Percentiles rank a stretch among this genome's conserved stretches.
Conservation (phyloP, 176 grass and related monocot species). For the Oropetium thomaeum region DNA sequence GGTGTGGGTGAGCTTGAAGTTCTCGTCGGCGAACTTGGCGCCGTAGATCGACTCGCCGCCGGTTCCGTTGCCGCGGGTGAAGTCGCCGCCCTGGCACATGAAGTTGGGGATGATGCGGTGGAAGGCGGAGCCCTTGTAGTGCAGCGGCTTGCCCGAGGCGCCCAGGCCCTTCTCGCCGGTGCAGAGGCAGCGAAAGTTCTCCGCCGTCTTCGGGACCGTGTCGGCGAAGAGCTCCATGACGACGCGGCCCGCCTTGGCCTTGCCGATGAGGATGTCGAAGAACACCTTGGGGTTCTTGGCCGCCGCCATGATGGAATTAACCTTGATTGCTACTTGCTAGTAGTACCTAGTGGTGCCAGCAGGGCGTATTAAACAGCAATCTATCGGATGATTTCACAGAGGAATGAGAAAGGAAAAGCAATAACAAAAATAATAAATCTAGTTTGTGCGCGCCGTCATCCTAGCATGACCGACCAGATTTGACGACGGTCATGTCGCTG, state of each 20-base stretch:
- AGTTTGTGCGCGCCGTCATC: slow-evolving; percentile 9
- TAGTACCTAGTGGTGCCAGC: not conserved
- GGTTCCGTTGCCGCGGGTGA: slow-evolving; percentile 69
- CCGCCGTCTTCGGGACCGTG: slow-evolving; percentile 53
- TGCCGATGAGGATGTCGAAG: slow-evolving; percentile 74
- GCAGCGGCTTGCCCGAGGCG: slow-evolving; percentile 47
- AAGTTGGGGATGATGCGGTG: slow-evolving; percentile 69
- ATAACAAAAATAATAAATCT: not conserved
- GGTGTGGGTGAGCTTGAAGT: slow-evolving; percentile 58
- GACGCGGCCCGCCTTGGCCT: slow-evolving; percentile 50
- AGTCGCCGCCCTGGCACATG: slow-evolving; percentile 85
- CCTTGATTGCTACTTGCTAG: not conserved
- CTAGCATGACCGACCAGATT: not conserved
- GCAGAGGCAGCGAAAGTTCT: slow-evolving; percentile 76
- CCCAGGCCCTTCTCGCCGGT: slow-evolving; percentile 62
- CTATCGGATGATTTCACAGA: not conserved
- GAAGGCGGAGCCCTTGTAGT: slow-evolving; percentile 73
- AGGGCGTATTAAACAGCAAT: not conserved
- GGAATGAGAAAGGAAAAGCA: not conserved
- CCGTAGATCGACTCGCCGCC: slow-evolving; percentile 79
- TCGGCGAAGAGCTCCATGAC: slow-evolving; percentile 75
- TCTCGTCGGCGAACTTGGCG: slow-evolving; percentile 60
- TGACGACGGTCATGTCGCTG: not conserved
- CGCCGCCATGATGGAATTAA: no score
- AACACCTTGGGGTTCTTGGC: slow-evolving; percentile 76